Evolutionary conservation across 768 basidiomycete genomes (phyloP).

Genomic region (Sutorius australiensis): DNA sequence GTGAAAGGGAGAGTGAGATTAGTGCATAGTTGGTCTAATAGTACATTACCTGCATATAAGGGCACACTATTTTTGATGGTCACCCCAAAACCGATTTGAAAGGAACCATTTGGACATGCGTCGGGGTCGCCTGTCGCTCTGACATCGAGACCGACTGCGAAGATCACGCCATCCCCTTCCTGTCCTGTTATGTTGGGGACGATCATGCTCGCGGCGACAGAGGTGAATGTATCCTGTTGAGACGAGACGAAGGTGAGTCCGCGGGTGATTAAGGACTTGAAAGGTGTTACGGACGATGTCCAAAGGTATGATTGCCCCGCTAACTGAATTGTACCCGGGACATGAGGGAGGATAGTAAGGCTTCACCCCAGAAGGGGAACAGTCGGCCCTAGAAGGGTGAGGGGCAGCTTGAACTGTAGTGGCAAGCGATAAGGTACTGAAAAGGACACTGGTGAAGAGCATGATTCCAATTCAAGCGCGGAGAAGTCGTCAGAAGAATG

Average conservation of each 20-base stretch:
- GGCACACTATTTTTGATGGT: neutral
- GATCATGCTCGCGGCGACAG: constrained; percentile 2
- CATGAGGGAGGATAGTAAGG: too few species aligned
- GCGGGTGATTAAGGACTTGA: neutral
- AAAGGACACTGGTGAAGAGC: too few species aligned
- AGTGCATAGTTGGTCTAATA: too few species aligned
- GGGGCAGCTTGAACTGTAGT: too few species aligned
- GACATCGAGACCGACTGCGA: constrained; percentile 9
- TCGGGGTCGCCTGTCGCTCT: neutral
- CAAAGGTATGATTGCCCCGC: too few species aligned
- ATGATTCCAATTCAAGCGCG: too few species aligned
- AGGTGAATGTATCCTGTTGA: constrained; percentile 2
- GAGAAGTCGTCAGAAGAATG: too few species aligned
- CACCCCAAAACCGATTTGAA: constrained; percentile 1
- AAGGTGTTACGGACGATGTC: too few species aligned
- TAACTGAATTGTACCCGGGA: too few species aligned
- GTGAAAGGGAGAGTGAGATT: neutral
- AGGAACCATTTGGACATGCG: neutral
- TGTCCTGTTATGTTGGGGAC: neutral
- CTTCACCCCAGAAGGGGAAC: too few species aligned
- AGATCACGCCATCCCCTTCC: neutral
- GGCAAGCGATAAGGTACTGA: too few species aligned
- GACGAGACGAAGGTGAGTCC: neutral
- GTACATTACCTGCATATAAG: neutral
- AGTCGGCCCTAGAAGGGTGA: too few species aligned